phyloP scores from a whole-genome alignment of 1,284 basidiomycete genomes.

The Fomitopsis pinicola region DNA sequence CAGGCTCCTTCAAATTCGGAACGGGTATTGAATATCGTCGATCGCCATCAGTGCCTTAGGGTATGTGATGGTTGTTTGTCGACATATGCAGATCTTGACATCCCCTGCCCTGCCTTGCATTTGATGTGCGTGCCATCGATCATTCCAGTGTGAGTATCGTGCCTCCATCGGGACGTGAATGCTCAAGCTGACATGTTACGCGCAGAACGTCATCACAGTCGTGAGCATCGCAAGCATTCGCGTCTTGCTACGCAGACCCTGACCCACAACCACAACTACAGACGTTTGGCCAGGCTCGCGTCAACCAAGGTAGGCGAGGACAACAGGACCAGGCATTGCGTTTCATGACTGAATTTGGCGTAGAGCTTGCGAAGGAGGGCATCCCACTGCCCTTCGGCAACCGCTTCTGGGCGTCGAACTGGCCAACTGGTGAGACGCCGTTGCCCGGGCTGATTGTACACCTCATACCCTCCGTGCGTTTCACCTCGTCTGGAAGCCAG shows the following conservation, averaged over 20 bases:
- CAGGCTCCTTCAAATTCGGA: not conserved
- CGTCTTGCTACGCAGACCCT: not conserved
- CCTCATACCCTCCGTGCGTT: constrained; percentile 47
- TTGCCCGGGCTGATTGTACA: constrained; percentile 56
- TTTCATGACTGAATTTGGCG: not conserved
- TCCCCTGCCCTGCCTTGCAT: not conserved
- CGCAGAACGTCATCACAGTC: constrained; percentile 25
- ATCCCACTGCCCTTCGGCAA: constrained; percentile 54
- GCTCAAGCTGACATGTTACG: not conserved
- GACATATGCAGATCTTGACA: not conserved
- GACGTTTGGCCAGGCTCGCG: constrained; percentile 25
- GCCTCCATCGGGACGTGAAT: constrained; percentile 13
- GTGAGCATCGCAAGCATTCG: constrained; percentile 11
- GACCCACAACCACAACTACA: not conserved
- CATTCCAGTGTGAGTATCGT: constrained; percentile 35
- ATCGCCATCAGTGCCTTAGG: constrained; percentile 18
- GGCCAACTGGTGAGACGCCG: constrained; percentile 58
- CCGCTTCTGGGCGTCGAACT: constrained; percentile 61
- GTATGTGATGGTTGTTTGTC: constrained; percentile 9
- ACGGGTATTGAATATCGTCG: not conserved
- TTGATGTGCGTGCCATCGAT: not conserved
- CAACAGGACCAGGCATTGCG: not conserved
- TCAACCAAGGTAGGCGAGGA: constrained; percentile 22
- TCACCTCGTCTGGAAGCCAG: not conserved
- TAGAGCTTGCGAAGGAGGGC: constrained; percentile 43